These are phyloP conservation scores for Cryptococcus sp. DNA, from an alignment of 1,284 basidiomycete genomes.

Conservation along the genomic window DNA sequence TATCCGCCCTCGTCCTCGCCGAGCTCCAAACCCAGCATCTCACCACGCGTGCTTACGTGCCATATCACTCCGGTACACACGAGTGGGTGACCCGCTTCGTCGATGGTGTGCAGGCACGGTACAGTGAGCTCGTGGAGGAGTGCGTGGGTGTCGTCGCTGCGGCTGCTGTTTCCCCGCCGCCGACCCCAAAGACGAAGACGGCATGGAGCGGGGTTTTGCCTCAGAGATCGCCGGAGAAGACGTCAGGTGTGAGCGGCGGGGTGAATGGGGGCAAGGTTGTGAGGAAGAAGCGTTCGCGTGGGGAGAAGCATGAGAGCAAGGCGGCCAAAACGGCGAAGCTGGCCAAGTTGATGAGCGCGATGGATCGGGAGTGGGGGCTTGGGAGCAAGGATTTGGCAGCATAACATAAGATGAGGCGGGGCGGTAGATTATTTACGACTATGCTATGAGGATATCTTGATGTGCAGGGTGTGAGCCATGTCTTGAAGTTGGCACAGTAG, in stretches of 20 bases:
- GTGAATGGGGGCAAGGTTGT: neutral
- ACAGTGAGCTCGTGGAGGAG: neutral
- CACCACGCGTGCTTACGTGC: constrained; percentile 1
- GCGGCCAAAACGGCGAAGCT: constrained; percentile 33
- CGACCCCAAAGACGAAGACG: neutral
- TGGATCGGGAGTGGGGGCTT: constrained; percentile 14
- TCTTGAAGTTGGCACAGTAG: too few species aligned
- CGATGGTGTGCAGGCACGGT: neutral
- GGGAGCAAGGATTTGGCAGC: too few species aligned
- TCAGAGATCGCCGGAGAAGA: neutral
- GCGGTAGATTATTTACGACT: too few species aligned
- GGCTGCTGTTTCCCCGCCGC: neutral
- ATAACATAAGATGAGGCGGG: too few species aligned
- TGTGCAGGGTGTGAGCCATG: too few species aligned
- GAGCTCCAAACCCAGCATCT: constrained; percentile 9
- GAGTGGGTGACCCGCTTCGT: neutral
- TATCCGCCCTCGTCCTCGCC: constrained; percentile 23
- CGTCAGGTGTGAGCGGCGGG: neutral
- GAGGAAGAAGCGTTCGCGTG: constrained; percentile 3
- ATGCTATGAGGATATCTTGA: too few species aligned
- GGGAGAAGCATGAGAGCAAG: constrained; percentile 4
- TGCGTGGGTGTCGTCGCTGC: neutral
- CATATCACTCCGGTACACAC: neutral
- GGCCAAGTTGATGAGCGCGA: constrained; percentile 24
- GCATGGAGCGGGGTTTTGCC: neutral